Conservation (phyloP, 345 rosid species). For the Lumnitzera racemosa region DNA sequence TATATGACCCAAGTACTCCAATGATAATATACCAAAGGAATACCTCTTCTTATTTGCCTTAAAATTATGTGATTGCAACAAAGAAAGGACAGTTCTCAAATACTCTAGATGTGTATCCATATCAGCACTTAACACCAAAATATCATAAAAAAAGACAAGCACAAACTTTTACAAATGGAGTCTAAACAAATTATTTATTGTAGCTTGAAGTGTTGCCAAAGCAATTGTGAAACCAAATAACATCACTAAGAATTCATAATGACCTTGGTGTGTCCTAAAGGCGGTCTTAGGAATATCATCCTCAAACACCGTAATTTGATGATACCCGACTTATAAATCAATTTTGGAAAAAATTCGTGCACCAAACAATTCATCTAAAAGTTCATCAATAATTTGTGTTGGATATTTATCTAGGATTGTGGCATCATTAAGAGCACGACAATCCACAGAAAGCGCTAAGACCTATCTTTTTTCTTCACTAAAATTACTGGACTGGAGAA, state of each 20-base stretch:
- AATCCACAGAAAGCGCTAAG: neutral
- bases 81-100: too few species aligned
- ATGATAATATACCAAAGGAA: too few species aligned
- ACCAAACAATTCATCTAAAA: neutral
- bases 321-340: neutral
- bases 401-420: neutral
- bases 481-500: neutral
- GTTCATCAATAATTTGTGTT: neutral
- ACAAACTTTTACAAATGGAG: neutral
- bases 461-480: neutral
- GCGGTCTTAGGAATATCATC: neutral
- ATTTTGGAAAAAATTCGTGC: too few species aligned
- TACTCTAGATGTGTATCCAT: too few species aligned
- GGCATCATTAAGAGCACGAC: neutral
- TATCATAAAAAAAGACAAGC: neutral
- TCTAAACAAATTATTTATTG: neutral
- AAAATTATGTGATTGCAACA: too few species aligned
- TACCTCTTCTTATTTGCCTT: too few species aligned
- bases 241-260: neutral
- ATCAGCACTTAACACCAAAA: neutral
- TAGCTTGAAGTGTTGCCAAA: neutral
- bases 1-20: too few species aligned
- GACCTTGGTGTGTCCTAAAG: neutral
- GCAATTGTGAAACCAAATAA: neutral
- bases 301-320: neutral